These are phyloP conservation scores for Mycena alexandri DNA, from an alignment of 768 basidiomycete species.

Conservation along the genomic window DNA sequence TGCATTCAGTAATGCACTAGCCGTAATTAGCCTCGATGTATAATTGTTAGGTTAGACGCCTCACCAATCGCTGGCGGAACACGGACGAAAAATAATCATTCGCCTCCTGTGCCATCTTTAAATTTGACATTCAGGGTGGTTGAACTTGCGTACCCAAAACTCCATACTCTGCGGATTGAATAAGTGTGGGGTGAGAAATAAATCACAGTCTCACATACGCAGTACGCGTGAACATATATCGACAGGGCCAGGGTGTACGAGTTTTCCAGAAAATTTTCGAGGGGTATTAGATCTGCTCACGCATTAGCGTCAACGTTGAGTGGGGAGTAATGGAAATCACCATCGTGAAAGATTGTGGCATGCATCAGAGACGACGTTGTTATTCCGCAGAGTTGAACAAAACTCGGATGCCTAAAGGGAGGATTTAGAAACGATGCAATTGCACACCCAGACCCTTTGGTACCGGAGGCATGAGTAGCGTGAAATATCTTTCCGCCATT, in stretches of 20 bases:
- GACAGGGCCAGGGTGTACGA: not conserved
- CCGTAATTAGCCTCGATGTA: not conserved
- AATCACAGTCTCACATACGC: not conserved
- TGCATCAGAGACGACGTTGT: not conserved
- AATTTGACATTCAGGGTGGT: not conserved
- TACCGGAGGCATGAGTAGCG: not conserved
- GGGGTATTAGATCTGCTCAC: not conserved
- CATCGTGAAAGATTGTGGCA: not conserved
- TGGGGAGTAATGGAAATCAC: not conserved
- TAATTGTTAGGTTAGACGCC: not conserved
- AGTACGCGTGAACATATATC: not conserved
- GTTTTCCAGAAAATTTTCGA: not conserved
- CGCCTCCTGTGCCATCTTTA: not conserved
- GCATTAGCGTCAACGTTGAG: not conserved
- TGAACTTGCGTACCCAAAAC: not conserved
- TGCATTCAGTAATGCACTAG: not conserved
- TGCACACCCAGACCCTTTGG: not conserved
- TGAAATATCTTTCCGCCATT: constrained; percentile 13
- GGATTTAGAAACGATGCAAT: not conserved
- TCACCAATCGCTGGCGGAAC: not conserved
- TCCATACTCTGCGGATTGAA: not conserved
- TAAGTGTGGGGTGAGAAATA: not conserved
- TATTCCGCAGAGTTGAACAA: not conserved
- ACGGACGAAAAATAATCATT: not conserved
- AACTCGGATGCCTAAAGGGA: not conserved